A percentile compares a stretch with the other conserved stretches of the same genome.
Evolutionary conservation across 768 basidiomycete genomes (phyloP).

Genomic region (Mycena latifolia): DNA sequence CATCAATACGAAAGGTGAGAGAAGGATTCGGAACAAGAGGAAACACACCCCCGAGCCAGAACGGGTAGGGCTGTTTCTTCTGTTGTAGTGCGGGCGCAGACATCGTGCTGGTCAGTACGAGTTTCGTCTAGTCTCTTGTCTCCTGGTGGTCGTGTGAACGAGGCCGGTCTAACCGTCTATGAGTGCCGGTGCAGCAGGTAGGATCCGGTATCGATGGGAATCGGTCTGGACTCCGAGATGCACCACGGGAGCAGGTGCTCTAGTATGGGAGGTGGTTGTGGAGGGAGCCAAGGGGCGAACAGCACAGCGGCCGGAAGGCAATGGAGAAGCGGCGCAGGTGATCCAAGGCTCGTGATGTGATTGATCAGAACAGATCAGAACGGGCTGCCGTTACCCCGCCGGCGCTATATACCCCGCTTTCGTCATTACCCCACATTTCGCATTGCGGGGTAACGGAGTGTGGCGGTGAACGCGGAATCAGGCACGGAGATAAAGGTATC

Average conservation of each 20-base stretch:
- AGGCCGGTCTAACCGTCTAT: conserved; percentile 6
- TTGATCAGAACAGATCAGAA: too few species aligned
- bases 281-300: background rate
- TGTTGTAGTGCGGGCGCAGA: conserved; percentile 36
- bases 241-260: too few species aligned
- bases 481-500: too few species aligned
- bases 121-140: conserved; percentile 7
- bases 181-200: conserved; percentile 4
- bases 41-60: conserved; percentile 82
- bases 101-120: conserved; percentile 16
- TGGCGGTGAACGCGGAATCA: too few species aligned
- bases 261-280: background rate
- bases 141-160: conserved; percentile 24
- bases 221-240: too few species aligned
- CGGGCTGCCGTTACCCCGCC: conserved; percentile 1
- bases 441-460: background rate
- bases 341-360: conserved; percentile 12
- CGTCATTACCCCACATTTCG: conserved; percentile 7
- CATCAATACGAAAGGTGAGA: too few species aligned
- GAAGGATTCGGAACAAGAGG: too few species aligned
- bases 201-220: background rate
- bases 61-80: conserved; percentile 84
- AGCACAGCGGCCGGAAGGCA: background rate
- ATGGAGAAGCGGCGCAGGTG: background rate
- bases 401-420: background rate